Percentiles rank a stretch among this genome's conserved stretches.
phyloP scores from a whole-genome alignment of 805 yeast species.

The Saccharomycopsis sp. region DNA sequence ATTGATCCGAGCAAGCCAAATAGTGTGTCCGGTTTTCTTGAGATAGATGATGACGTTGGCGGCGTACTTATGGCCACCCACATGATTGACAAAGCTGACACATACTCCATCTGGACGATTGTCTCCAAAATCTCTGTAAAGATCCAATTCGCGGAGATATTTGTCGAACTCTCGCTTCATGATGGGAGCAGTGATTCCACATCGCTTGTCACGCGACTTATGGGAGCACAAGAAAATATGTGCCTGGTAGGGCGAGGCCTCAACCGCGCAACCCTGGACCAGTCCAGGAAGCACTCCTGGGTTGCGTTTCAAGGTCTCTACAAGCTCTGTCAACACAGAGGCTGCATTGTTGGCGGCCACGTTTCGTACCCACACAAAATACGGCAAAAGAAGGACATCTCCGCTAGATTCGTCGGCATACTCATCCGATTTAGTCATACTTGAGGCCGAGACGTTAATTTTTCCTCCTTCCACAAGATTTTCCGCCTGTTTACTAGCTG shows the following conservation, averaged over 20 bases:
- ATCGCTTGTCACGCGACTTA: constrained; percentile 81
- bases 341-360: constrained; percentile 39
- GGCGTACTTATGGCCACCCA: constrained; percentile 94
- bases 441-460: constrained; percentile 49
- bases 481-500: constrained; percentile 26
- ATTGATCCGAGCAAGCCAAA: constrained; percentile 83
- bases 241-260: constrained; percentile 35
- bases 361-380: constrained; percentile 61
- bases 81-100: constrained; percentile 72
- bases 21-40: constrained; percentile 57
- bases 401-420: constrained; percentile 38
- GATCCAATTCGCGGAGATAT: constrained; percentile 61
- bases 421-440: constrained; percentile 43
- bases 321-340: constrained; percentile 37
- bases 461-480: constrained; percentile 26
- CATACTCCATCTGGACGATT: constrained; percentile 66
- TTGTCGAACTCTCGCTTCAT: constrained; percentile 74
- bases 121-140: constrained; percentile 74
- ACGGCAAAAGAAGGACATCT: constrained; percentile 65
- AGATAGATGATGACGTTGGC: constrained; percentile 81
- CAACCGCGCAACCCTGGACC: constrained; percentile 28
- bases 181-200: constrained; percentile 91
- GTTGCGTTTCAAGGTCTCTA: constrained; percentile 36
- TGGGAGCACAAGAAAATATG: constrained; percentile 82
- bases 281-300: constrained; percentile 29